Evolutionary conservation across 139 green algal genomes (phyloP), one percentile per base, ranked within the genome.

Genomic region (Chlorella sp.): DNA sequence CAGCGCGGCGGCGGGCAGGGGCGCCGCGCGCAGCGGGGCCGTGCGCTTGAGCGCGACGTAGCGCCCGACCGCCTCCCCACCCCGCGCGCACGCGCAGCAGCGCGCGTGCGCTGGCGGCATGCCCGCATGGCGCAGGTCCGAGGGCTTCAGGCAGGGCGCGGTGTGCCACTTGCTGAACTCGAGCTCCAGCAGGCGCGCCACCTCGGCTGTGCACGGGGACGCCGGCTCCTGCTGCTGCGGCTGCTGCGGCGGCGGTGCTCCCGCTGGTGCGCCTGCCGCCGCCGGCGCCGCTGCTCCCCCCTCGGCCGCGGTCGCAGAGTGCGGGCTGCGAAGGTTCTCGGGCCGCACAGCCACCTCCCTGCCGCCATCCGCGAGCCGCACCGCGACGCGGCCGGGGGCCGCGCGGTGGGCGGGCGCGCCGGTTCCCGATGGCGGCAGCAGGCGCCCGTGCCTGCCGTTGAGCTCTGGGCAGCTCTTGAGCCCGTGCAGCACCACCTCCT

Each of bases 321-420:
- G 60, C 14, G 60, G 60, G 60, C 60, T 67, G 60, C 60, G 60
- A 35, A 67, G 36, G 60, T 67, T 67, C 0, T 31, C 60, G 2
- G 60, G 60, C 11, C 60, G 60, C 36, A 67, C 60, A 2, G 60
- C 60, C 35, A 67, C 60, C 60, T 67, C 60, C 36, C 36, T 67
- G 60, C 60, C 60, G 36, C 21, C 21, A 0, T 31, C 17, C 15
- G 60, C 60, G 5, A 67, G 60, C 35, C 36, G 60, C 60, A 67
- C 60, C 5, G 60, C 31, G 31, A 67, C 60, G 15, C 60, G 60
- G 36, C 60, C 60, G 19, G 60, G 35, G 29, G 60, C 8, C 31
- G 21, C 1, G 36, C 17, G 23, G 60, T 21, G 43, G 60, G 21
- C 2, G 36, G 60, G 60, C 17, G 36, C 60, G 2, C 60, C 60